Evolutionary conservation across 1,139 yeast genomes (phyloP).

Genomic region (Sugiyamaella neomexicana): DNA sequence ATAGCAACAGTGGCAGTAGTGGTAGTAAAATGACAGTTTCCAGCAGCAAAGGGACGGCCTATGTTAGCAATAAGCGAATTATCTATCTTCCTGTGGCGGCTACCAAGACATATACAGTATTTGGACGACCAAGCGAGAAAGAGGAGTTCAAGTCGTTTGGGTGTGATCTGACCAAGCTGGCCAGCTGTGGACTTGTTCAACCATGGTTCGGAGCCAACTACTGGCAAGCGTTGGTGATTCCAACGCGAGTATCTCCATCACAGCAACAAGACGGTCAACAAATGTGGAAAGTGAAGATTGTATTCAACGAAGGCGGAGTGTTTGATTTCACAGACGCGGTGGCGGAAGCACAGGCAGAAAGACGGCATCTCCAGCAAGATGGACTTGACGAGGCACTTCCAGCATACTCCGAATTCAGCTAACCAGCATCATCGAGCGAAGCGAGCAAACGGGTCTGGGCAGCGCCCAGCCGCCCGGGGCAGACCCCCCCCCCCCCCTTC

Average conservation of each 20-base stretch:
- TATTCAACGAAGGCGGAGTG: slow-evolving; percentile 39
- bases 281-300: slow-evolving; percentile 32
- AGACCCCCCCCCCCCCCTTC: too few relatives aligned
- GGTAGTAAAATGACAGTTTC: background rate
- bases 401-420: slow-evolving; percentile 3
- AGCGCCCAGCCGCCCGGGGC: too few relatives aligned
- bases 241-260: slow-evolving; percentile 17
- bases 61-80: slow-evolving; percentile 27
- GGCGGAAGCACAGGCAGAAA: slow-evolving; percentile 1
- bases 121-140: slow-evolving; percentile 20
- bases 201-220: slow-evolving; percentile 43
- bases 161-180: slow-evolving; percentile 27
- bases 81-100: slow-evolving; percentile 22
- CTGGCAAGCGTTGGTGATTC: slow-evolving; percentile 33
- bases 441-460: too few relatives aligned
- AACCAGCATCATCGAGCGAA: background rate
- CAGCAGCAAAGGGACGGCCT: slow-evolving; percentile 21
- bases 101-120: slow-evolving; percentile 26
- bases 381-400: slow-evolving; percentile 15
- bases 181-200: slow-evolving; percentile 32
- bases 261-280: too few relatives aligned
- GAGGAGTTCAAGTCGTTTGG: slow-evolving; percentile 31
- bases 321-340: slow-evolving; percentile 31
- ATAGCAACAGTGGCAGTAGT: background rate
- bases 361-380: background rate